Percentiles rank a stretch among this genome's conserved stretches.
Conservation (phyloP, 176 grass and related monocot genomes). For the Triticum dicoccoides region DNA sequence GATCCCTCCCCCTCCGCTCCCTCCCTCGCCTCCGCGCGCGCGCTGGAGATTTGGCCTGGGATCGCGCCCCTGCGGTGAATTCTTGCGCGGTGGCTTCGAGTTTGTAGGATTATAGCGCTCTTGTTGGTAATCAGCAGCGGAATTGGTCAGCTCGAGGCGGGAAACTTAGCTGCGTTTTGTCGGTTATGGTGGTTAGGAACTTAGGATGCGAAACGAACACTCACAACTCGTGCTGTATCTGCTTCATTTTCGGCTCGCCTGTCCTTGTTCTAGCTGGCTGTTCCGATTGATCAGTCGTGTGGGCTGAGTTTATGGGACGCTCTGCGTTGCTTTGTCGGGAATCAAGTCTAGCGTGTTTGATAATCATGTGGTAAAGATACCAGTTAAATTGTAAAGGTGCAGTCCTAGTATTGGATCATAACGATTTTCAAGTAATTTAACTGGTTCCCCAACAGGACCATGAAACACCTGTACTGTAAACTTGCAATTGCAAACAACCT, state of each 20-base stretch:
- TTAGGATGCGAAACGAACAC: neutral
- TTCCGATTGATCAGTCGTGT: neutral
- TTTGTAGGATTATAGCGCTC: neutral
- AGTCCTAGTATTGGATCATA: neutral
- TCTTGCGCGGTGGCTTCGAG: too few relatives aligned
- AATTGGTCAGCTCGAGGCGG: slow-evolving; percentile 28
- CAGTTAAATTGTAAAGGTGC: neutral
- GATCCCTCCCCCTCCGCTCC: slow-evolving; percentile 10
- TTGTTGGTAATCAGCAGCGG: neutral
- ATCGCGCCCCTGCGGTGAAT: neutral
- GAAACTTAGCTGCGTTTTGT: slow-evolving; percentile 24
- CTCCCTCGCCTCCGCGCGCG: neutral
- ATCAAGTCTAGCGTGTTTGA: neutral
- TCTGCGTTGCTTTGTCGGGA: neutral
- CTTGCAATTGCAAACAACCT: neutral
- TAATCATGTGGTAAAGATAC: too few relatives aligned
- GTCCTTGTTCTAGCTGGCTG: neutral
- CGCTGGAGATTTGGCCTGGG: neutral
- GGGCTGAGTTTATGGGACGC: slow-evolving; percentile 15
- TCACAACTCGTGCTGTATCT: neutral
- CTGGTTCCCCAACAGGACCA: neutral
- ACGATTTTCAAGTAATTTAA: neutral
- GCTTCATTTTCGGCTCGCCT: neutral
- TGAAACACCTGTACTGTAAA: neutral
- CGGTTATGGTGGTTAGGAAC: slow-evolving; percentile 15